These are phyloP conservation scores for Marasmius sp. DNA, from an alignment of 1,284 basidiomycete species.

Conservation along the genomic window DNA sequence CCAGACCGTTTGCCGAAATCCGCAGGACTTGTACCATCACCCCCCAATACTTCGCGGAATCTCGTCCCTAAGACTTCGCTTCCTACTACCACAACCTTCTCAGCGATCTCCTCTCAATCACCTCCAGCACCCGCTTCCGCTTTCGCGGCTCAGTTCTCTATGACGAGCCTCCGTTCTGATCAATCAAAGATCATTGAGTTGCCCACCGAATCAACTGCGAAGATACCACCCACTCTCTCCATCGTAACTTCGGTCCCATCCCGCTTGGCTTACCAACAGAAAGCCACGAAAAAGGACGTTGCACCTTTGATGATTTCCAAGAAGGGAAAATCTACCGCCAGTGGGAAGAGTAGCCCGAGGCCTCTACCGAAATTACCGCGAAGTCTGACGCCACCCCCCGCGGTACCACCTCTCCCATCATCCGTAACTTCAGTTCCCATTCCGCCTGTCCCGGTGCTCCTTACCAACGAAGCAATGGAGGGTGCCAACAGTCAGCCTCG, in stretches of 20 bases:
- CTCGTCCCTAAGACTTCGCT: conserved; percentile 5
- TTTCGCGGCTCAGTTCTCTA: conserved; percentile 5
- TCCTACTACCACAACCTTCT: background rate
- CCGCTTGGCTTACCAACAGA: background rate
- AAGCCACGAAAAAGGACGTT: background rate
- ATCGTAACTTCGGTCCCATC: conserved; percentile 1
- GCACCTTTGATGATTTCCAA: background rate
- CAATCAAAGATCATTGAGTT: conserved; percentile 10
- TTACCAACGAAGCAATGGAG: background rate
- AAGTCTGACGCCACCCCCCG: conserved; percentile 3
- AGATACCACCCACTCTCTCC: background rate
- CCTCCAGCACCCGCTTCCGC: conserved; percentile 2
- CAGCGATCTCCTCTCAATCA: background rate
- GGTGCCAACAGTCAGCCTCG: background rate
- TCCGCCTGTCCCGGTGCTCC: background rate
- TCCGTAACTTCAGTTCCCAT: background rate
- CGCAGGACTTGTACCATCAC: background rate
- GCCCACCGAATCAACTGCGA: background rate
- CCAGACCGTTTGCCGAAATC: background rate
- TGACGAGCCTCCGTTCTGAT: background rate
- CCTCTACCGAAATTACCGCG: conserved; percentile 11
- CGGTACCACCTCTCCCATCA: background rate
- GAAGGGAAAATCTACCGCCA: background rate
- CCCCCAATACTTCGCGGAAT: background rate
- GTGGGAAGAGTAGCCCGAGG: conserved; percentile 2